Base-by-base conservation (phyloP, 148 eudicot genomes). In the Polygonum aviculare region DNA sequence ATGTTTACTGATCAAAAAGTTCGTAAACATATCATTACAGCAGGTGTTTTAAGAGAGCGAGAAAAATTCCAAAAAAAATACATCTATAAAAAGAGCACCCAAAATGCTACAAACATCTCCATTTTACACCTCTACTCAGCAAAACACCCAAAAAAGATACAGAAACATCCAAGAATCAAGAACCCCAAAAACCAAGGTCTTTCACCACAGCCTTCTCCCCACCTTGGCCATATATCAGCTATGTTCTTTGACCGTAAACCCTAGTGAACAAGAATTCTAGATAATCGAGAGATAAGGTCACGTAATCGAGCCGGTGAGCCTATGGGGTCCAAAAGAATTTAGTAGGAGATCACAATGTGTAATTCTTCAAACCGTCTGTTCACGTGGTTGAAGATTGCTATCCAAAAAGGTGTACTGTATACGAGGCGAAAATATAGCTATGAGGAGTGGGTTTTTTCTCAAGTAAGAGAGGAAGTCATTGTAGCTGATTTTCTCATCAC, bases 391-490 rank as follows among this genome's bases (percentile, higher is more conserved):
- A 59, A 7, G 1, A 59, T 8, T 26, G 12, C 15, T 36, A 55
- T 75, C 75, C 22, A 80, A 69, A 69, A 54, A 74, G 69, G 54
- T 59, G 59, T 70, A 65, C 36, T 82, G 81, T 51, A 76, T 48
- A 41, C 87, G 78, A 40, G 86, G 87, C 18, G 76, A 77, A 79
- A 90, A 86, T 31, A 84, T 82, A 39, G 90, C 79, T 1, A 90
- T 78, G 18, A 87, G 85, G 80, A 87, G 79, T 14, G 91, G 93
- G 60, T 90, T 78, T 82, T 81, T 84, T 82, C 84, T 84, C 74
- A 88, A 83, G 78, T 89, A 87, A 69, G 69, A 26, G 11, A 44
- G 31, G 55, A 88, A 90, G 57, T 90, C 93, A 57, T 90, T 84
- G 71, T 83, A 82, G 84, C 84, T 83, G 73, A 90, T 81, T 78